Conservation (phyloP, 805 yeast genomes). For the Starmerella bacillaris region DNA sequence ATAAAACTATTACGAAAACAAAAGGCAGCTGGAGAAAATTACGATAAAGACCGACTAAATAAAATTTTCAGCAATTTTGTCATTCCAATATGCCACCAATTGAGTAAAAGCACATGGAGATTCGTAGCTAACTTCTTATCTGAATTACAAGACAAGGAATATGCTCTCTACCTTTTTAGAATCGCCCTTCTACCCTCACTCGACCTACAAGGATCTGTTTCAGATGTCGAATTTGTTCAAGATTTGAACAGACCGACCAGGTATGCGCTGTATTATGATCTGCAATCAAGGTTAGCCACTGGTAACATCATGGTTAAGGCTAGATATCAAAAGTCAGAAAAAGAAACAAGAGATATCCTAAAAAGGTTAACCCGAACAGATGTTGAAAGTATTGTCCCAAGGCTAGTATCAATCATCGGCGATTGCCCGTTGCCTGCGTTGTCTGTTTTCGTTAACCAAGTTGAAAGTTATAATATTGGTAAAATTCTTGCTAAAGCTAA, state of each 20-base stretch:
- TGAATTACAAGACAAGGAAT: too few species aligned
- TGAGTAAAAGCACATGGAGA: too few species aligned
- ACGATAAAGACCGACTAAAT: too few species aligned
- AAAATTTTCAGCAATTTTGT: too few species aligned
- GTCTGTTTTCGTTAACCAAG: conserved; percentile 12
- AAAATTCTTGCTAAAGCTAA: conserved; percentile 8
- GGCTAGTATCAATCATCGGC: conserved; percentile 7
- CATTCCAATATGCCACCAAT: too few species aligned
- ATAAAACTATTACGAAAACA: too few species aligned
- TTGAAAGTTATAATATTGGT: conserved; percentile 15
- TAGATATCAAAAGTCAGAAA: conserved; percentile 8
- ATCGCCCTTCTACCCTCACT: conserved; percentile 12
- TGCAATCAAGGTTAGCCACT: conserved; percentile 5
- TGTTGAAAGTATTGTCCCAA: conserved; percentile 9
- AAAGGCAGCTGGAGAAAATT: too few species aligned
- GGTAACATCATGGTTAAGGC: conserved; percentile 9
- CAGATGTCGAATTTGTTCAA: conserved; percentile 1
- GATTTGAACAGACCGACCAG: conserved; percentile 2
- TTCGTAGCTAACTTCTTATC: too few species aligned
- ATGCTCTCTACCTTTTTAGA: conserved; percentile 5
- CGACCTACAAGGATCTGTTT: conserved; percentile 4
- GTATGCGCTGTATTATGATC: conserved; percentile 9
- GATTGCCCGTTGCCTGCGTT: conserved; percentile 13
- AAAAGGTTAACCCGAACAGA: conserved; percentile 11
- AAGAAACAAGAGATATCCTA: conserved; percentile 11